Conservation (phyloP, 2,329 filamentous ascomycete species). For the Harringtonia lauricola region DNA sequence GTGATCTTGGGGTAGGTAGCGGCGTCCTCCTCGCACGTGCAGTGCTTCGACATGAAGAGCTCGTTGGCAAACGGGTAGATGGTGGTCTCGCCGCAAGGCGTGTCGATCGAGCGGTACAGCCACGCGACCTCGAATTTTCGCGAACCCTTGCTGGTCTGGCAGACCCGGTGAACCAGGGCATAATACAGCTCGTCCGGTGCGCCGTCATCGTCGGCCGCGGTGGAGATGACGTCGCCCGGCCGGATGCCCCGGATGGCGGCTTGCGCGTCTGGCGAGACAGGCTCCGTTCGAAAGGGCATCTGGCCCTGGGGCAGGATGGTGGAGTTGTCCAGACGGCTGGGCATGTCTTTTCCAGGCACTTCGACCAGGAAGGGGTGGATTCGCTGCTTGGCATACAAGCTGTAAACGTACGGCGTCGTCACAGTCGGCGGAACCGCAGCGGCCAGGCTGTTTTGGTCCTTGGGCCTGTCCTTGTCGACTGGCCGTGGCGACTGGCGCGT, state of each 20-base stretch:
- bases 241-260: conserved; percentile 20
- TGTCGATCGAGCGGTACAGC: conserved; percentile 63
- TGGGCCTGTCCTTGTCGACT: not conserved
- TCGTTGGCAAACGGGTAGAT: conserved; percentile 67
- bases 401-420: conserved; percentile 58
- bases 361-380: conserved; percentile 44
- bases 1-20: conserved; percentile 33
- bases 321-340: not conserved
- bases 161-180: conserved; percentile 53
- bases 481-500: not conserved
- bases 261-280: not conserved
- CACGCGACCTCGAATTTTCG: conserved; percentile 54
- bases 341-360: conserved; percentile 18
- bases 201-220: conserved; percentile 28
- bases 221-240: conserved; percentile 39
- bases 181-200: conserved; percentile 52
- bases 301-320: conserved; percentile 3
- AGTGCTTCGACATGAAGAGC: conserved; percentile 66
- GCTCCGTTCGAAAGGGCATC: not conserved
- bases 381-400: conserved; percentile 52
- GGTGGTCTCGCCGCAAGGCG: conserved; percentile 52
- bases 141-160: conserved; percentile 20
- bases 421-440: conserved; percentile 34
- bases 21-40: conserved; percentile 46
- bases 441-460: not conserved